phyloP scores from a whole-genome alignment of 345 rosid species.

The Gossypium bickii region DNA sequence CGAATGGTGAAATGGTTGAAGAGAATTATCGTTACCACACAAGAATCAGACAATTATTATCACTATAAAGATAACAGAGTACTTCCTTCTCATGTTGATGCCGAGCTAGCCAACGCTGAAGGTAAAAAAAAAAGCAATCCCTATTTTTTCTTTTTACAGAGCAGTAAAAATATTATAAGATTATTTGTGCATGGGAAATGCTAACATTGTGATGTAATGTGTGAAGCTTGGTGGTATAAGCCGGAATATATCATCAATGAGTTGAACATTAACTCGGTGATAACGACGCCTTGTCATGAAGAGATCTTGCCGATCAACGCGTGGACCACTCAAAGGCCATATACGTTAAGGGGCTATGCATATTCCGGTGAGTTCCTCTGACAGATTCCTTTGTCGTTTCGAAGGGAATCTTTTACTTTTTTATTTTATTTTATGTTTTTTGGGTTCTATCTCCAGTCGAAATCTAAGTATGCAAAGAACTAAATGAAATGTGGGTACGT shows the following conservation, averaged over 20 bases:
- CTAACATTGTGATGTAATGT: neutral
- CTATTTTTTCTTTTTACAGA: neutral
- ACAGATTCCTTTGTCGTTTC: neutral
- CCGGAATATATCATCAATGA: constrained; percentile 83
- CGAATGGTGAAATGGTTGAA: constrained; percentile 95
- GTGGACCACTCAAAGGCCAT: constrained; percentile 76
- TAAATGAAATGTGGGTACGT: too few species aligned
- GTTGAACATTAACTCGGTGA: constrained; percentile 81
- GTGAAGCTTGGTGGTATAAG: constrained; percentile 91
- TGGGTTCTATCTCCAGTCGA: too few species aligned
- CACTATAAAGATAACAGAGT: constrained; percentile 82
- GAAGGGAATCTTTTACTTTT: neutral
- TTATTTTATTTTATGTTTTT: too few species aligned
- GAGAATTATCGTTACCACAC: constrained; percentile 65
- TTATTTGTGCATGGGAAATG: neutral
- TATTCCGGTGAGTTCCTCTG: constrained; percentile 59
- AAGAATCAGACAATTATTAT: constrained; percentile 70
- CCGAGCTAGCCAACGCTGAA: constrained; percentile 83
- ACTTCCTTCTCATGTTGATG: constrained; percentile 81
- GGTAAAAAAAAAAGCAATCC: constrained; percentile 1
- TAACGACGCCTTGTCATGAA: constrained; percentile 79
- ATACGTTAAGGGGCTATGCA: constrained; percentile 72
- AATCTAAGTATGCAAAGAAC: neutral
- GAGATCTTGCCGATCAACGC: constrained; percentile 82
- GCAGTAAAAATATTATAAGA: neutral